phyloP scores from a whole-genome alignment of 352 stramenopile genomes.

The Pythium biforme region DNA sequence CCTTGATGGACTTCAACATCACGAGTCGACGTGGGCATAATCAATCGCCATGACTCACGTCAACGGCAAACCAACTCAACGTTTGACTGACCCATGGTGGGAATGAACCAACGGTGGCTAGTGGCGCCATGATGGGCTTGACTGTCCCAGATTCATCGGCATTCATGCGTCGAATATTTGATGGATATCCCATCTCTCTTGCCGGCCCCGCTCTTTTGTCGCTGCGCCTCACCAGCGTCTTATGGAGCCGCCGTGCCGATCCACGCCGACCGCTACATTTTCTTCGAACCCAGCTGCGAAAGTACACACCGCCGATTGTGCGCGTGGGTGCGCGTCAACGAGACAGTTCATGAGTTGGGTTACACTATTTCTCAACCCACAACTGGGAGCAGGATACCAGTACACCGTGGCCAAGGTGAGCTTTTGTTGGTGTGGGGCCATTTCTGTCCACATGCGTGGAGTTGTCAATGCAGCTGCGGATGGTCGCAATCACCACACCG shows the following conservation, averaged over 20 bases:
- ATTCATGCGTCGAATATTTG: background rate
- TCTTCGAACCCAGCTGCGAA: background rate
- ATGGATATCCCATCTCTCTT: background rate
- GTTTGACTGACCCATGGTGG: no score
- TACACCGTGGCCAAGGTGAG: no score
- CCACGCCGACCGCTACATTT: background rate
- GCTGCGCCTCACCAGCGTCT: no score
- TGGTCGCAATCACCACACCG: constrained; percentile 4
- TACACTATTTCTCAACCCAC: background rate
- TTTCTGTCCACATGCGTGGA: constrained; percentile 8
- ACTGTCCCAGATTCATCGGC: background rate
- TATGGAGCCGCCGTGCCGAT: background rate
- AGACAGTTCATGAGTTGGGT: constrained; percentile 6
- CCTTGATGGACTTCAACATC: constrained; percentile 20
- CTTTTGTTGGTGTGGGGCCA: background rate
- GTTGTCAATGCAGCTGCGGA: constrained; percentile 10
- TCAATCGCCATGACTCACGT: background rate
- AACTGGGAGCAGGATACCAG: constrained; percentile 8
- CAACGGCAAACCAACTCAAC: no score
- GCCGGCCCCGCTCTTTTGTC: background rate
- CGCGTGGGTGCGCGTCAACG: constrained; percentile 1
- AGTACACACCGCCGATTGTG: background rate
- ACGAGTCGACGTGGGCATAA: background rate
- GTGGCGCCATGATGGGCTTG: background rate
- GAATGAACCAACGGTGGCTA: no score